Conservation (phyloP, 2,329 filamentous ascomycete genomes). For the Graphilbum ipis-grandicollis region DNA sequence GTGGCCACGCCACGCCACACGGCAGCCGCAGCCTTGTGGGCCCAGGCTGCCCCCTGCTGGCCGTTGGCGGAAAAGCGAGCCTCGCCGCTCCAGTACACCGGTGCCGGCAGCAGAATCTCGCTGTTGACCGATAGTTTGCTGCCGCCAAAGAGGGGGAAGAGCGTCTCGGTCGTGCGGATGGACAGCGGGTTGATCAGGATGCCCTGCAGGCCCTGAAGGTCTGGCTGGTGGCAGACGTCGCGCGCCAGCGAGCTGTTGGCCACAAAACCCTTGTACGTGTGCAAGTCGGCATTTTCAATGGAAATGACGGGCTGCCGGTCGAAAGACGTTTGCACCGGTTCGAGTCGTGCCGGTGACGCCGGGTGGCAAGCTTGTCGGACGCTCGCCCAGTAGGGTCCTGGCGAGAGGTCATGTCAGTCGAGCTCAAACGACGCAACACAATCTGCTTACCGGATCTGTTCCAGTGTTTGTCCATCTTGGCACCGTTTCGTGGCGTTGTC, state of each 20-base stretch:
- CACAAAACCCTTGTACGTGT: conserved; percentile 39
- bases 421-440: not conserved
- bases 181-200: conserved; percentile 45
- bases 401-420: too few relatives aligned
- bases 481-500: conserved; percentile 16
- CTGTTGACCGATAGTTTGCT: conserved; percentile 54
- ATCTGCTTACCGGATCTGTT: conserved; percentile 25
- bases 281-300: conserved; percentile 25
- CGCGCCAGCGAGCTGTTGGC: conserved; percentile 42
- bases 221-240: conserved; percentile 49
- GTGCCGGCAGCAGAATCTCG: conserved; percentile 51
- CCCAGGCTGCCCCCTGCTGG: conserved; percentile 37
- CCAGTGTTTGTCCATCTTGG: conserved; percentile 26
- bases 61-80: conserved; percentile 41
- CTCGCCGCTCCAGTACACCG: conserved; percentile 51
- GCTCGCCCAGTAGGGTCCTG: conserved; percentile 38
- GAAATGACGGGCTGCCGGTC: conserved; percentile 26
- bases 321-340: conserved; percentile 20
- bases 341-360: conserved; percentile 37
- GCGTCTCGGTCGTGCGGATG: conserved; percentile 34
- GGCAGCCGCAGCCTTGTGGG: conserved; percentile 33
- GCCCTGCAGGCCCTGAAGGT: conserved; percentile 44
- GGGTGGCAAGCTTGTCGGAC: conserved; percentile 44
- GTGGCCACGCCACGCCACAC: conserved; percentile 54
- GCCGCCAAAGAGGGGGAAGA: conserved; percentile 51